These are phyloP conservation scores for Paxillus rubicundulus DNA, from an alignment of 768 basidiomycete genomes.

Conservation along the genomic window DNA sequence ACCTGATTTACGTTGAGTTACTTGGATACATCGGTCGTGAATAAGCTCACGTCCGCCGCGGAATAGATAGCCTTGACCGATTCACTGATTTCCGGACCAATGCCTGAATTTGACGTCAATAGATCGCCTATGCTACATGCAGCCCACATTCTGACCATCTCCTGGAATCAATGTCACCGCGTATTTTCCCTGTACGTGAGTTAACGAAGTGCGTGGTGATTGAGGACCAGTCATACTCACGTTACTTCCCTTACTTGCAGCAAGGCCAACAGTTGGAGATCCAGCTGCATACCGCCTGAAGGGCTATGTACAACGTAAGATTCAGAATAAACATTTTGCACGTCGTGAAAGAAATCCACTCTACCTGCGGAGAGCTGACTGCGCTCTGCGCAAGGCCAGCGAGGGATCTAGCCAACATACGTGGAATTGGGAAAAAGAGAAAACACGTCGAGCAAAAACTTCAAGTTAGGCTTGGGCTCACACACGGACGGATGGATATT, in stretches of 20 bases:
- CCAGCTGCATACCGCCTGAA: slow-evolving; percentile 64
- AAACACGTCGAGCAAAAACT: slow-evolving; percentile 17
- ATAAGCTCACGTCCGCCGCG: slow-evolving; percentile 67
- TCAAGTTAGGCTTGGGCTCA: background rate
- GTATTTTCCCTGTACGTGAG: slow-evolving; percentile 78
- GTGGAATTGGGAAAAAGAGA: slow-evolving; percentile 21
- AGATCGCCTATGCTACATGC: slow-evolving; percentile 3
- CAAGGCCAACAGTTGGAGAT: slow-evolving; percentile 84
- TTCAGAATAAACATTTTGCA: slow-evolving; percentile 2
- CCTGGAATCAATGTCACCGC: slow-evolving; percentile 95
- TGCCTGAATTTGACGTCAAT: slow-evolving; percentile 54
- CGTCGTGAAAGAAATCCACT: slow-evolving; percentile 11
- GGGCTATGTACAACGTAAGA: slow-evolving; percentile 36
- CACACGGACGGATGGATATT: slow-evolving; percentile 19
- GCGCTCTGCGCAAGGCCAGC: slow-evolving; percentile 54
- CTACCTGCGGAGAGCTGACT: slow-evolving; percentile 47
- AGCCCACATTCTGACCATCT: slow-evolving; percentile 60
- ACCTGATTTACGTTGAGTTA: slow-evolving; percentile 52
- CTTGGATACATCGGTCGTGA: slow-evolving; percentile 3
- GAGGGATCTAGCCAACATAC: slow-evolving; percentile 64
- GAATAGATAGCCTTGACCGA: slow-evolving; percentile 92
- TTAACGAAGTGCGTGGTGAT: slow-evolving; percentile 1
- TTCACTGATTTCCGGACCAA: slow-evolving; percentile 98
- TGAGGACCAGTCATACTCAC: slow-evolving; percentile 46
- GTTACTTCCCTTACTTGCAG: slow-evolving; percentile 84